These are phyloP conservation scores for Trifolium fragiferum DNA, from an alignment of 306 rosid genomes.

Conservation along the genomic window DNA sequence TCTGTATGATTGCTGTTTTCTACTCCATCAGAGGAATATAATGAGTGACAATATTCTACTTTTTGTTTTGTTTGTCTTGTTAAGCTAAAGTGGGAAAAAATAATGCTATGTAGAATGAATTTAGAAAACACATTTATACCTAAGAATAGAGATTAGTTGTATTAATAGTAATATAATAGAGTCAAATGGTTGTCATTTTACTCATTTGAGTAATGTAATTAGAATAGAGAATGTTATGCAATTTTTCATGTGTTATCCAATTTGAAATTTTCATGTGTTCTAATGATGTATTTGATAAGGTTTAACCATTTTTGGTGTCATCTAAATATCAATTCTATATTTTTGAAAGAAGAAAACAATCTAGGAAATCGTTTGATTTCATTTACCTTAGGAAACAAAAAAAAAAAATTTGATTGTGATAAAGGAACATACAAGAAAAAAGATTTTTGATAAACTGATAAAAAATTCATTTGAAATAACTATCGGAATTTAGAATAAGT, in stretches of 20 bases:
- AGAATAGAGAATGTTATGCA: not conserved
- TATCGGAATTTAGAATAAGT: too few relatives aligned
- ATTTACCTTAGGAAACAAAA: too few relatives aligned
- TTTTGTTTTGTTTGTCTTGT: conserved; percentile 53
- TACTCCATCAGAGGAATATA: conserved; percentile 41
- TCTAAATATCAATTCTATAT: not conserved
- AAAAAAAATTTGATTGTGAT: too few relatives aligned
- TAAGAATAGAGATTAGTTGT: not conserved
- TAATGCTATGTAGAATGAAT: conserved; percentile 18
- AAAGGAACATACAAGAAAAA: too few relatives aligned
- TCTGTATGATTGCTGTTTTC: conserved; percentile 59
- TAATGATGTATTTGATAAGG: conserved; percentile 9
- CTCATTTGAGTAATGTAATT: not conserved
- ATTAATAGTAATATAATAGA: too few relatives aligned
- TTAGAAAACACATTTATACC: not conserved
- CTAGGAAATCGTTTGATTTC: too few relatives aligned
- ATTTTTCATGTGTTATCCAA: not conserved
- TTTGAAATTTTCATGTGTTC: conserved; percentile 13
- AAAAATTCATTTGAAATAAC: too few relatives aligned
- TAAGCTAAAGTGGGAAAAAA: conserved; percentile 24
- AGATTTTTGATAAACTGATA: too few relatives aligned
- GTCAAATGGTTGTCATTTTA: too few relatives aligned
- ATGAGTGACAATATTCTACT: conserved; percentile 47
- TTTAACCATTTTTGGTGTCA: not conserved
- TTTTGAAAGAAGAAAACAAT: too few relatives aligned